Conservation (phyloP, 805 yeast genomes). For the Komagataella ulmi region DNA sequence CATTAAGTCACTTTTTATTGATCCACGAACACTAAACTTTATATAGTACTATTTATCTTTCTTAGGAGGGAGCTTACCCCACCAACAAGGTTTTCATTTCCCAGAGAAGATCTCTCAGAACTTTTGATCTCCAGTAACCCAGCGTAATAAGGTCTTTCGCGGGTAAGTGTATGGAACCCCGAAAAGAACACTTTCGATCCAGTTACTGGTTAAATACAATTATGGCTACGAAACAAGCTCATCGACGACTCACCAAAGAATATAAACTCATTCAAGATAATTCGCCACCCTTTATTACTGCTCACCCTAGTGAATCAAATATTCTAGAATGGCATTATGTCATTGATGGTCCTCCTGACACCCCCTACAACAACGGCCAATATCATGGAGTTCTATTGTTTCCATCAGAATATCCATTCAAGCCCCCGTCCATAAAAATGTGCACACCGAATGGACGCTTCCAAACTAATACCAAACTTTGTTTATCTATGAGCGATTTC, state of each 20-base stretch:
- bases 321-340: conserved; percentile 91
- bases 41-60: neutral
- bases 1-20: no score
- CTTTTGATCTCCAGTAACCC: neutral
- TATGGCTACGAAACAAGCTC: conserved; percentile 19
- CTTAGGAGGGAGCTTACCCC: no score
- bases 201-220: neutral
- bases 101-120: no score
- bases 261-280: conserved; percentile 62
- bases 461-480: conserved; percentile 65
- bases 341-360: conserved; percentile 82
- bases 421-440: conserved; percentile 86
- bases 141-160: neutral
- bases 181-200: neutral
- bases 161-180: neutral
- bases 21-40: no score
- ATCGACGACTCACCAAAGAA: conserved; percentile 54
- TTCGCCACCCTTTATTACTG: conserved; percentile 77
- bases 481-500: conserved; percentile 87
- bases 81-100: no score
- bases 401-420: conserved; percentile 79
- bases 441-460: conserved; percentile 86
- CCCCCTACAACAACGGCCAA: conserved; percentile 79
- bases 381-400: conserved; percentile 81
- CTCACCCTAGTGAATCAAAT: conserved; percentile 79